A percentile compares a stretch with the other conserved stretches of the same genome.
Conservation (phyloP, 2,329 filamentous ascomycete genomes). For the Colletotrichum limetticola region DNA sequence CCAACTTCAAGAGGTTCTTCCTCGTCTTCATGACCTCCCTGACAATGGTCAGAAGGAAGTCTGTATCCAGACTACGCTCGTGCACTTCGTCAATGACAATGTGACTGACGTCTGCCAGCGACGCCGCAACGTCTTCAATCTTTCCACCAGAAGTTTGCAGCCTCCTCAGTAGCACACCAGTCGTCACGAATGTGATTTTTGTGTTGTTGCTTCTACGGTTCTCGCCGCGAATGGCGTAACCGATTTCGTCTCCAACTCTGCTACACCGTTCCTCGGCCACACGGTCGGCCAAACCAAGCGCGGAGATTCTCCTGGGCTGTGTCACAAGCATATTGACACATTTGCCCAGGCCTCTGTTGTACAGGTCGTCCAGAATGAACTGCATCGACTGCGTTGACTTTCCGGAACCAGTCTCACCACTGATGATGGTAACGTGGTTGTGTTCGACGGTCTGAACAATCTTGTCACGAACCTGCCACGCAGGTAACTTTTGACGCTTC, state of each 20-base stretch:
- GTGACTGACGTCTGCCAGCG: constrained; percentile 90
- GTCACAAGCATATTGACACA: constrained; percentile 94
- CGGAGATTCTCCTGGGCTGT: constrained; percentile 93
- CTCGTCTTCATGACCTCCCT: constrained; percentile 81
- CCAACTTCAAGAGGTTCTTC: constrained; percentile 84
- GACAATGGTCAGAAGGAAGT: constrained; percentile 90
- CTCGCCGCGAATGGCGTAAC: constrained; percentile 92
- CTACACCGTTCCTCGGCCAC: constrained; percentile 92
- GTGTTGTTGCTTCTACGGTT: constrained; percentile 79
- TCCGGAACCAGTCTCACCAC: constrained; percentile 94
- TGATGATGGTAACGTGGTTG: constrained; percentile 94
- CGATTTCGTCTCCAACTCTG: constrained; percentile 85
- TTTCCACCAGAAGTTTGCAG: constrained; percentile 90
- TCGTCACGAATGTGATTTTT: constrained; percentile 95
- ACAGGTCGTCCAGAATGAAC: constrained; percentile 93
- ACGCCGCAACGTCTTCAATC: constrained; percentile 81
- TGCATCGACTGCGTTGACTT: constrained; percentile 98
- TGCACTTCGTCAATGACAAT: constrained; percentile 97
- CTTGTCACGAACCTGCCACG: constrained; percentile 83
- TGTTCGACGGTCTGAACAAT: constrained; percentile 80
- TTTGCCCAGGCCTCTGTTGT: constrained; percentile 77
- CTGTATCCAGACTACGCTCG: constrained; percentile 92
- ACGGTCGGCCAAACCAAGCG: constrained; percentile 90
- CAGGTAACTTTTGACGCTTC: constrained; percentile 80
- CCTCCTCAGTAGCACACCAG: constrained; percentile 88